Evolutionary conservation across 495 filamentous ascomycete species (phyloP), one percentile per base, ranked within the genome.

Genomic region (Xylaria curta): DNA sequence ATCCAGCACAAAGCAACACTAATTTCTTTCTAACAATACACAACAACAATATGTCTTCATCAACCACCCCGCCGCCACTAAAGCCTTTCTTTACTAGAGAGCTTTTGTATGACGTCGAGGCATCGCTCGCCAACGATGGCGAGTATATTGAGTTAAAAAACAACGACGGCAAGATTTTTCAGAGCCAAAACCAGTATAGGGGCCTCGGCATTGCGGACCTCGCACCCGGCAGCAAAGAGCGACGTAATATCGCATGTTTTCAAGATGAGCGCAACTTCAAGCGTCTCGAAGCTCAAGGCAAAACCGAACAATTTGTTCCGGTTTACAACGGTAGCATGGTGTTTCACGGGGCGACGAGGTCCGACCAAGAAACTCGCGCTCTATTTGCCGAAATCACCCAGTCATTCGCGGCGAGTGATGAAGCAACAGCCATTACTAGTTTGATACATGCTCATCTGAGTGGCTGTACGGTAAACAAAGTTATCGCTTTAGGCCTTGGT

Each of bases 401-500:
- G 15, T 12, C 0, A 0, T 70, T 62, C 15, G 31, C 42, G 12
- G 44, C 0, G 6, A 70, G 68, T 21, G n/a, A 26, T 4, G 68
- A 70, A 26, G 68, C 56, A 9, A 15, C 4, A 15, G 68, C 68
- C 13, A 51, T 70, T 3, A 36, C 19, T 0, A 15, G 9, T 10
- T 12, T 70, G 68, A n/a, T 70, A 12, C 15, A 38, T 9, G n/a
- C 42, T 9, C 56, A 53, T 0, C 19, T 62, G 6, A 13, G 12
- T 0, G 68, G 53, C 12, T 24, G 13, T 33, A 31, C 13, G 7
- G 33, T 70, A 1, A 15, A 70, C 68, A 70, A 70, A 33, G 46
- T 70, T 3, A 62, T 70, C 12, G 56, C 19, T 3, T 70, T 70
- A 46, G 68, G 68, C 1, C 56, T 62, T 4, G 68, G 68, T 0